Evolutionary conservation across 2,329 filamentous ascomycete species (phyloP).

Genomic region (Trichoderma atrobrunneum): DNA sequence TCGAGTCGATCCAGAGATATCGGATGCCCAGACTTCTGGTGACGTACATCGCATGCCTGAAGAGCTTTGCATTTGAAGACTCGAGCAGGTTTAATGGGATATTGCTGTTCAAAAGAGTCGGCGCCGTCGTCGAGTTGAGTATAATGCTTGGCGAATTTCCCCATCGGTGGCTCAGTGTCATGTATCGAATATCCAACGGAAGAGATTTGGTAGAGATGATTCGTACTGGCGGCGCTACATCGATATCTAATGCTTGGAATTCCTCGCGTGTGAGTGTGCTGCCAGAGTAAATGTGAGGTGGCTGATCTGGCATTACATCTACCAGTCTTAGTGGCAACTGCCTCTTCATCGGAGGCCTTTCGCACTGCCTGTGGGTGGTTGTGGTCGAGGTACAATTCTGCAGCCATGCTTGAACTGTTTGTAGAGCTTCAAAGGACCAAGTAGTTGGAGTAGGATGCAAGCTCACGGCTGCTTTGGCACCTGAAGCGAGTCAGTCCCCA

Average conservation of each 20-base stretch:
- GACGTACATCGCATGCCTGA: neutral
- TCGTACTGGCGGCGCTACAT: neutral
- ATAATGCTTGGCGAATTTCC: neutral
- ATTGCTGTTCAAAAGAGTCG: neutral
- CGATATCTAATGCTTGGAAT: neutral
- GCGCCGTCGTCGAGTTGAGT: neutral
- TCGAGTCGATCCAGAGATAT: constrained; percentile 10
- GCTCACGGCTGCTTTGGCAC: neutral
- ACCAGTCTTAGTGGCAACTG: neutral
- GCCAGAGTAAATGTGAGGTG: neutral
- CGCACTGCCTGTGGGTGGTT: neutral
- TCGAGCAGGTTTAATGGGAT: neutral
- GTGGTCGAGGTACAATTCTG: neutral
- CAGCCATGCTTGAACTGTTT: neutral
- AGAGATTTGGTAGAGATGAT: neutral
- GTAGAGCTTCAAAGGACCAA: neutral
- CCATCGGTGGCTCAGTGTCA: neutral
- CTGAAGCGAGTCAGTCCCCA: neutral
- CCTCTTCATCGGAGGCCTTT: neutral
- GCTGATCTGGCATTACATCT: neutral
- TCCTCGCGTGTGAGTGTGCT: neutral
- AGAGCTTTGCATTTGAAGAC: neutral
- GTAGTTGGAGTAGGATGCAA: neutral
- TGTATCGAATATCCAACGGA: neutral
- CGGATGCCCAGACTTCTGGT: neutral